Evolutionary conservation across 2,329 filamentous ascomycete species (phyloP), one percentile per base, ranked within the genome.

Genomic region (Myrmaecium sp.): DNA sequence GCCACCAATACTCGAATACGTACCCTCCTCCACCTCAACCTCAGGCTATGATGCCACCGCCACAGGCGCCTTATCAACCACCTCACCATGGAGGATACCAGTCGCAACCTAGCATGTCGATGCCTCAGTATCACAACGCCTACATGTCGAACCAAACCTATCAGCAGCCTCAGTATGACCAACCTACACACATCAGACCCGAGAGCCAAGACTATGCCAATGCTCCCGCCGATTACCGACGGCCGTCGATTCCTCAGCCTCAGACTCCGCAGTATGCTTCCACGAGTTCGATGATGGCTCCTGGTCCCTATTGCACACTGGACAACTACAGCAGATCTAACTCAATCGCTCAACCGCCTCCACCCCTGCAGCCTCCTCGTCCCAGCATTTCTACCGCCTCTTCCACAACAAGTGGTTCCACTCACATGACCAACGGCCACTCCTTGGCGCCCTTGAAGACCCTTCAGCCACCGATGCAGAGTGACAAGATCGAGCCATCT

Each of bases 371-470:
- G 26, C 40, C 41, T 14, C 41, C 47, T 17, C 41, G 41, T 6
- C 51, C 49, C 23, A 37, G 38, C 24, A 42, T 39, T 29, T 44
- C 46, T 11, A 33, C 38, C 6, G 42, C 46, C 11, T n/a, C n/a
- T n/a, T n/a, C 23, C 14, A 33, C 39, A 20, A 32, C 32, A 24
- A 12, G 9, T 17, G 18, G n/a, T 18, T 23, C 7, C 30, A 32
- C 47, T 14, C 35, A 34, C 28, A 25, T 30, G 23, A 38, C 47
- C 33, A 51, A 35, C 28, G 39, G 43, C 15, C 44, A 51, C 33
- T 37, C 51, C 13, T 36, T 62, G 28, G 55, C 58, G 5, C 56
- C 56, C 9, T 37, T 60, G 28, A 54, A 56, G 33, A 54, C 54
- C 2, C 33, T 55, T 30, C 46, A 51, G 21, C 42, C 47, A 3